These are phyloP conservation scores for Aurantiochytrium sp. DNA, from an alignment of 108 stramenopile species.

Conservation along the genomic window DNA sequence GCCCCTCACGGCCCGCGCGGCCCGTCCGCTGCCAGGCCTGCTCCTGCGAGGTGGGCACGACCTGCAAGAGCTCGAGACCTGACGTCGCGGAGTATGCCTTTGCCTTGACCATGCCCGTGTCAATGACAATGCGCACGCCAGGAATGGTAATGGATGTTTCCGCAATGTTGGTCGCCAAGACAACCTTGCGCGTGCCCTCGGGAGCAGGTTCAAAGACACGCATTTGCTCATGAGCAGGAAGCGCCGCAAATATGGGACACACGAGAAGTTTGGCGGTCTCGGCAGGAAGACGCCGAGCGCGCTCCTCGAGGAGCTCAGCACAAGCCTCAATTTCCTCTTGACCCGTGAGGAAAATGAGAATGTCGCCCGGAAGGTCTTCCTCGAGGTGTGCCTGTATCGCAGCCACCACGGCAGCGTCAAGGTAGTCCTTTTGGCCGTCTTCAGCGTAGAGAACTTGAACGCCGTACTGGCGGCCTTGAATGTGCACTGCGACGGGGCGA, in stretches of 20 bases:
- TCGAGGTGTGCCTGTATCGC: neutral
- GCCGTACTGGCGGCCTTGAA: constrained; percentile 76
- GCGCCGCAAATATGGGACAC: constrained; percentile 45
- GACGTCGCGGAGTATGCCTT: constrained; percentile 75
- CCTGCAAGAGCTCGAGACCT: constrained; percentile 66
- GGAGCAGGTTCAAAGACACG: constrained; percentile 46
- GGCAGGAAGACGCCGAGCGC: constrained; percentile 30
- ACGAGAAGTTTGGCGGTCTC: constrained; percentile 36
- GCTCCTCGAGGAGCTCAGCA: constrained; percentile 63
- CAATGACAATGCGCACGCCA: constrained; percentile 83
- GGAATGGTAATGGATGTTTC: constrained; percentile 94
- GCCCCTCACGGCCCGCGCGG: constrained; percentile 49
- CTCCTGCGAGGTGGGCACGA: constrained; percentile 46
- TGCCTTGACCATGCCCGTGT: constrained; percentile 86
- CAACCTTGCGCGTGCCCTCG: constrained; percentile 58
- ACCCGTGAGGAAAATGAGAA: constrained; percentile 92
- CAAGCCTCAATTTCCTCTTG: constrained; percentile 72
- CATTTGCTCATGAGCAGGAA: constrained; percentile 53
- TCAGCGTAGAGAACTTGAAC: constrained; percentile 70
- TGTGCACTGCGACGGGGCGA: constrained; percentile 50
- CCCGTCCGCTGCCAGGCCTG: constrained; percentile 43
- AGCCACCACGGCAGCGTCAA: constrained; percentile 55
- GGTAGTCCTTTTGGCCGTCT: constrained; percentile 55
- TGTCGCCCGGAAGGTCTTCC: constrained; percentile 41
- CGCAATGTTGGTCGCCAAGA: constrained; percentile 92